Evolutionary conservation across 805 yeast species (phyloP).

Genomic region (Candida lessepsii): DNA sequence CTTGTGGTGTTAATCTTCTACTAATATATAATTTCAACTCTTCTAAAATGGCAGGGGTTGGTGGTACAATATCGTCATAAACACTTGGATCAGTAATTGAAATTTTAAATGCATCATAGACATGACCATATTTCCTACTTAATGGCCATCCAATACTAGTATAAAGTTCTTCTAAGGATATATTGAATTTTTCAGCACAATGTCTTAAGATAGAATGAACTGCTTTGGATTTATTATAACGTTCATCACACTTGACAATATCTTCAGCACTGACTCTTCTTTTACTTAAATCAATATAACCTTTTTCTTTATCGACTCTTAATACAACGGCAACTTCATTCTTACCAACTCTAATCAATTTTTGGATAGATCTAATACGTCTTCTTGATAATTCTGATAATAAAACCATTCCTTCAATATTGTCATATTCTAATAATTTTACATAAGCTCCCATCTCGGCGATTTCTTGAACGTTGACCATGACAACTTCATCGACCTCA

Average conservation of each 20-base stretch:
- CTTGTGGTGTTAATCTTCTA: slow-evolving; percentile 95
- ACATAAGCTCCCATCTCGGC: slow-evolving; percentile 99
- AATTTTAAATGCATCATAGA: slow-evolving; percentile 94
- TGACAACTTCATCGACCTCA: slow-evolving; percentile 97
- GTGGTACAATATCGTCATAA: slow-evolving; percentile 75
- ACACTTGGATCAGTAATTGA: slow-evolving; percentile 90
- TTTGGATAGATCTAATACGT: slow-evolving; percentile 97
- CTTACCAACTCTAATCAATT: slow-evolving; percentile 95
- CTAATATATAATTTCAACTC: slow-evolving; percentile 87
- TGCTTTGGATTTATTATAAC: slow-evolving; percentile 94
- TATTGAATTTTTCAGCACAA: slow-evolving; percentile 94
- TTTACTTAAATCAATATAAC: slow-evolving; percentile 95
- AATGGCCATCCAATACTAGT: slow-evolving; percentile 96
- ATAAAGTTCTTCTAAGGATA: slow-evolving; percentile 82
- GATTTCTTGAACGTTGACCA: slow-evolving; percentile 97
- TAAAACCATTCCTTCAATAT: slow-evolving; percentile 97
- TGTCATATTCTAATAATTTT: slow-evolving; percentile 92
- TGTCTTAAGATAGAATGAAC: slow-evolving; percentile 98
- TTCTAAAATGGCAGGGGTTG: slow-evolving; percentile 70
- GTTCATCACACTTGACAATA: slow-evolving; percentile 94
- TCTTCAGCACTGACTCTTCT: slow-evolving; percentile 98
- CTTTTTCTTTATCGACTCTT: slow-evolving; percentile 98
- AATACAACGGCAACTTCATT: slow-evolving; percentile 97
- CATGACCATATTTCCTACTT: slow-evolving; percentile 93
- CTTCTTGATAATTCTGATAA: slow-evolving; percentile 96